Evolutionary conservation across 225 moss, liverwort and hornwort genomes (phyloP).

Genomic region (Rhytidiadelphus loreus): DNA sequence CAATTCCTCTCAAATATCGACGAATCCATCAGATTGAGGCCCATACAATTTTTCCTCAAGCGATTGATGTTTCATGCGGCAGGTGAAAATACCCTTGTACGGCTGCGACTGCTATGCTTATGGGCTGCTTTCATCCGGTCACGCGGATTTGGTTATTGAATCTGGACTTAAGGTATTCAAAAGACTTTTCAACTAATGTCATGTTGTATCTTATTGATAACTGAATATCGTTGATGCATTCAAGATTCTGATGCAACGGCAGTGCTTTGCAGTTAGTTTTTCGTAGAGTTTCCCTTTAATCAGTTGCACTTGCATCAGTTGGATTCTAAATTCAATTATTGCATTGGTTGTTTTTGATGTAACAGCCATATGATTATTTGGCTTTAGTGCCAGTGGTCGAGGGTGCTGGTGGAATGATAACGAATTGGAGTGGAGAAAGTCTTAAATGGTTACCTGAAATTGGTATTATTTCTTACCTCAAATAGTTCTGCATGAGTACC

Average conservation of each 20-base stretch:
- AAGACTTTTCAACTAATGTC: background rate
- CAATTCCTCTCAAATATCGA: background rate
- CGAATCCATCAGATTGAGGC: background rate
- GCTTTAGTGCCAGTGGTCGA: slow-evolving; percentile 92
- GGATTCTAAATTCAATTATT: background rate
- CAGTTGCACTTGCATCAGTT: background rate
- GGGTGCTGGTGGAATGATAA: slow-evolving; percentile 88
- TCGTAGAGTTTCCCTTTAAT: background rate
- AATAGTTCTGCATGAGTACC: background rate
- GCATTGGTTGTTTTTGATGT: background rate
- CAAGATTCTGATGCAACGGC: background rate
- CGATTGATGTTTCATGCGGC: background rate
- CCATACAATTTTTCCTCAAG: background rate
- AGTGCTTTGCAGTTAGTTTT: background rate
- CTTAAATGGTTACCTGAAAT: slow-evolving; percentile 72
- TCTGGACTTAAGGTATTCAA: slow-evolving; percentile 77
- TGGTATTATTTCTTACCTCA: slow-evolving; percentile 19
- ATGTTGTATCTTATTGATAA: background rate
- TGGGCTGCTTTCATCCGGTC: slow-evolving; percentile 87
- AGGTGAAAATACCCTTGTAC: slow-evolving; percentile 90
- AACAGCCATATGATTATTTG: slow-evolving; percentile 91
- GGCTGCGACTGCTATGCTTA: slow-evolving; percentile 99
- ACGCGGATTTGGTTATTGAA: slow-evolving; percentile 61
- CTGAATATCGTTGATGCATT: background rate
- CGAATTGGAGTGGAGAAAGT: slow-evolving; percentile 76